Base-by-base conservation (phyloP, 2,329 filamentous ascomycete species). In the Talaromyces sp. region DNA sequence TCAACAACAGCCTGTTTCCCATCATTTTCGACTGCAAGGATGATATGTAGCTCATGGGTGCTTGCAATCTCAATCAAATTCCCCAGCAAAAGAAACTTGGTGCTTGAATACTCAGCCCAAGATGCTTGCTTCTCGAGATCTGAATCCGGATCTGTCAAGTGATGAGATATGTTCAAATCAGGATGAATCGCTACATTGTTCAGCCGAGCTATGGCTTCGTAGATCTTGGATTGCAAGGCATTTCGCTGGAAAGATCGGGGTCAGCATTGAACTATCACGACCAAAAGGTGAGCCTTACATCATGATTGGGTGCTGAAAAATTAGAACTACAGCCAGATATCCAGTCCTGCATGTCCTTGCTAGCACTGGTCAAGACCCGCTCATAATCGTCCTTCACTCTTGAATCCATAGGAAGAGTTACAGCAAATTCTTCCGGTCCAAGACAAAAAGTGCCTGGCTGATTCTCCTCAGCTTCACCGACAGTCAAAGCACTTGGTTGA, bases 101-200 rank as follows among this genome's bases (percentile, higher is more conserved):
- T 69, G 44, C 76, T 77, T 7, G 73, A 76, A 55, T 78, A 77
- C 49, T 78, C 75, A 4, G 75, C 76, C 72, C 75, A 78, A 4
- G 71, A 64, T 5, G 76, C 72, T 54, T 77, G 70, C 49, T 72
- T 69, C 40, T 65, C 57, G 6, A 71, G 60, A 32, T 74, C 67
- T 2, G 68, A 58, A 11, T 70, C 62, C 9, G 66, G 60, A 14
- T 65, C 65, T 43, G 65, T 69, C n/a, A 74, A 62, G 47, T 75
- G 70, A 9, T 71, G 67, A 2, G 66, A 61, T 7, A 77, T 68
- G 50, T 77, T 77, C 32, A 78, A 58, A 56, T 79, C 76, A 17
- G 75, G 71, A 51, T 78, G 76, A 3, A 72, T 75, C 3, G 71
- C 63, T 16, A 75, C 72, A 54, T 77, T 75, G 56, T 75, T 72